Base-by-base conservation (phyloP, 495 filamentous ascomycete species). In the Penicillium waksmanii region DNA sequence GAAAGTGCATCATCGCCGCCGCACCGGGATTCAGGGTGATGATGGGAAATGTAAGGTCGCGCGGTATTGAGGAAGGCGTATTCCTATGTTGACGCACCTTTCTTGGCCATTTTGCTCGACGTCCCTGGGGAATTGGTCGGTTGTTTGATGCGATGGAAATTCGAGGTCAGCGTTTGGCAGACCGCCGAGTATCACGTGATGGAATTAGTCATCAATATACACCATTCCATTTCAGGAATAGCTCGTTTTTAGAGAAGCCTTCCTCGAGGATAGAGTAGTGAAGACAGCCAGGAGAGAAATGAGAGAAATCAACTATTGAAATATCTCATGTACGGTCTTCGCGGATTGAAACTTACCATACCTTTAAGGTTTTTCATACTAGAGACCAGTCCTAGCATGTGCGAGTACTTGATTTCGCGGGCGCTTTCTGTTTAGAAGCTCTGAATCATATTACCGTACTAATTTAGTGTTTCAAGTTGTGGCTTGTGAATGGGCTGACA, bases 101-200 rank as follows among this genome's bases (percentile, higher is more conserved):
- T 72, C 61, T 72, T 72, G 55, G 69, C 69, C 69, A 72, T 72
- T 64, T 66, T 69, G 67, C 53, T 61, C 58, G 66, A 57, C 51
- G 60, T 67, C 59, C 56, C 62, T 49, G 38, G 31, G 25, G 33
- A 11, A 49, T 21, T 64, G 40, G 53, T 18, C 57, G 51, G 54
- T 35, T 50, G 43, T 55, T 54, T 51, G 58, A 61, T 61, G 46
- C 19, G 46, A 40, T 60, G 53, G 62, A 58, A 65, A 61, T 65
- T 65, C 54, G 54, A 57, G 35, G 44, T 54, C 49, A 47, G 57
- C 31, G 15, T 23, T 42, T 55, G 63, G 56, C 58, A 65, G 61
- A 59, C 47, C 49, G 44, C 35, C 42, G 15, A 15, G 17, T 9
- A 44, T 23, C 58, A 65, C 59, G 59, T 65, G 63, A 11, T 27